Percentiles rank a stretch among this genome's conserved stretches.
Conservation (phyloP, 75 land plant species). For the Ceratopteris richardii region DNA sequence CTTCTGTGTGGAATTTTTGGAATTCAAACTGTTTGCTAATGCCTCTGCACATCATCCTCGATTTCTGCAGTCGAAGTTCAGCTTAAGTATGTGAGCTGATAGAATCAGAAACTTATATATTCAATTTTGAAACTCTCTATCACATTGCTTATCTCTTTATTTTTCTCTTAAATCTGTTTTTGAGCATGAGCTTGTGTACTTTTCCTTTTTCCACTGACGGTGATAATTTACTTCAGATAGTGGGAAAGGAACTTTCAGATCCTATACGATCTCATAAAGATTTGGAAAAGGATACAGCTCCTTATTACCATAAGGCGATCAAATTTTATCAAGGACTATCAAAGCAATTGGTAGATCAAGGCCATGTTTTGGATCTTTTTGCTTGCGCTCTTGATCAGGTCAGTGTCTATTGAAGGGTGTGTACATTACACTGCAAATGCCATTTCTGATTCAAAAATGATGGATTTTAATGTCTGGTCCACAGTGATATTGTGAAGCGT, state of each 20-base stretch:
- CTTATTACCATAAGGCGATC: conserved; percentile 83
- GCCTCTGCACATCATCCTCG: too few species aligned
- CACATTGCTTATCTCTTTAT: too few species aligned
- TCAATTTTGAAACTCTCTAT: too few species aligned
- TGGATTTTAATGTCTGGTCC: not conserved
- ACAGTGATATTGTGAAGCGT: not conserved
- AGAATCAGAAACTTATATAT: too few species aligned
- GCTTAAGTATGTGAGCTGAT: too few species aligned
- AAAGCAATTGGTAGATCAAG: conserved; percentile 86
- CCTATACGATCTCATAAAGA: conserved; percentile 98
- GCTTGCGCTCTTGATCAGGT: conserved; percentile 99
- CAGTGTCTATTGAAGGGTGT: conserved; percentile 9
- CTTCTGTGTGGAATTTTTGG: too few species aligned
- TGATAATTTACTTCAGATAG: conserved; percentile 54
- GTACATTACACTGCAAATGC: not conserved
- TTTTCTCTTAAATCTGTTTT: too few species aligned
- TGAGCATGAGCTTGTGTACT: too few species aligned
- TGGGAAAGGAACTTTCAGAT: conserved; percentile 85
- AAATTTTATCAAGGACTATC: conserved; percentile 83
- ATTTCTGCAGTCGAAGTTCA: too few species aligned
- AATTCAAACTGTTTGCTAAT: too few species aligned
- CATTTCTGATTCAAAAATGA: not conserved
- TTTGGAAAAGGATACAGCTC: conserved; percentile 87
- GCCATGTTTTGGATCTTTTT: conserved; percentile 94
- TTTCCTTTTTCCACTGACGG: too few species aligned